Evolutionary conservation across 1,284 basidiomycete species (phyloP), one percentile per base, ranked within the genome.

Genomic region (Pholiota adiposa): DNA sequence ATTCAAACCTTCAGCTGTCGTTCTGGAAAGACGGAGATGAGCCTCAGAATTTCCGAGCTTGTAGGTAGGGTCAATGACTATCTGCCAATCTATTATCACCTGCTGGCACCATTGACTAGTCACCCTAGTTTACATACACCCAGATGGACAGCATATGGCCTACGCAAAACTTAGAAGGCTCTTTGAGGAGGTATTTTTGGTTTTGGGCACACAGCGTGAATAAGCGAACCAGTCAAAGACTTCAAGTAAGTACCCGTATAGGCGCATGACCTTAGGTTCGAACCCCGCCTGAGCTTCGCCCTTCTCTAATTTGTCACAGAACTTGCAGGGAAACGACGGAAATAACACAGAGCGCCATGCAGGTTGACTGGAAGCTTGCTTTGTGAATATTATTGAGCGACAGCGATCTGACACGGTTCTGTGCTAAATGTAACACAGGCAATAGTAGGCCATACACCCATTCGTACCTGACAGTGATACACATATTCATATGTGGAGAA

Each of bases 221-320:
- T 58, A 38, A 50, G 41, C 51, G 41, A 58, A 49, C 12, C 34
- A 21, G 33, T 33, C 41, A 46, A 43, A 19, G 21, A 19, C 41
- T 43, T n/a, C n/a, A n/a, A n/a, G n/a, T 46, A 23, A 46, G 44
- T 11, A 56, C 48, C 12, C n/a, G 34, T 54, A 23, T 50, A 46
- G 51, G 54, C 52, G 33, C 56, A 61, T 58, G 60, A 61, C 56
- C 46, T 61, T 18, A 53, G 36, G 9, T 55, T 55, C 27, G 19
- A 56, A 41, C 51, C 55, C 46, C 51, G 33, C 59, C 57, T 61
- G 51, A 57, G 38, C 54, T 59, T 59, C 56, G 29, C 25, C 34
- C 53, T 27, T 12, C 41, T 55, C 43, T 21, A 33, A 43, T n/a
- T 55, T 55, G 19, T 55, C 34, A 31, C 2, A n/a, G 53, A 33